Evolutionary conservation across 208 protist species (phyloP).

Genomic region (Balamuthia mandrillaris): DNA sequence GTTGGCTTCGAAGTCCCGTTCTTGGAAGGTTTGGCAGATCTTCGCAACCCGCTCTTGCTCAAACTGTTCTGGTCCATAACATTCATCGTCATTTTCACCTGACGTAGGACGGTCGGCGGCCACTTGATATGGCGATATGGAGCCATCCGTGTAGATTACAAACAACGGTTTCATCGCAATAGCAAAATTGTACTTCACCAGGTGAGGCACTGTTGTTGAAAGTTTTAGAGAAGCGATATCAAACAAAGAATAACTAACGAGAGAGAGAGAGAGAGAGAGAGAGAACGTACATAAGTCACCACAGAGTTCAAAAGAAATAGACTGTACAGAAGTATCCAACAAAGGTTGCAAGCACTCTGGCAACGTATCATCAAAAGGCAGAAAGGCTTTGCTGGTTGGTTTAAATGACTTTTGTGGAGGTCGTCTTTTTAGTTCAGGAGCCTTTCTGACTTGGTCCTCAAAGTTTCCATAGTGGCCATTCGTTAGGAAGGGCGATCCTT

Average conservation of each 20-base stretch:
- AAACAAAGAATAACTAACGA: background rate
- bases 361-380: too few relatives aligned
- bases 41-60: background rate
- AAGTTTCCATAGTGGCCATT: background rate
- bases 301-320: background rate
- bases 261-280: too few relatives aligned
- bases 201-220: too few relatives aligned
- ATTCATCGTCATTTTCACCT: background rate
- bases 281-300: background rate
- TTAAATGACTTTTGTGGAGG: too few relatives aligned
- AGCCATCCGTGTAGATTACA: background rate
- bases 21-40: background rate
- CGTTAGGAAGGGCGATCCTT: background rate
- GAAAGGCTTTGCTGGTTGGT: too few relatives aligned
- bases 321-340: background rate
- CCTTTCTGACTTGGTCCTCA: too few relatives aligned
- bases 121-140: background rate
- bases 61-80: background rate
- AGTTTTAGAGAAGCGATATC: background rate
- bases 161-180: background rate
- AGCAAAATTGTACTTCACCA: slow-evolving; percentile 10
- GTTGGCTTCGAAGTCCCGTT: background rate
- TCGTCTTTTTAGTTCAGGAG: too few relatives aligned
- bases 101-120: background rate
- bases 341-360: background rate